A percentile compares a stretch with the other conserved stretches of the same genome.
Conservation (phyloP, 495 filamentous ascomycete species). For the Penicillium crystallinum region DNA sequence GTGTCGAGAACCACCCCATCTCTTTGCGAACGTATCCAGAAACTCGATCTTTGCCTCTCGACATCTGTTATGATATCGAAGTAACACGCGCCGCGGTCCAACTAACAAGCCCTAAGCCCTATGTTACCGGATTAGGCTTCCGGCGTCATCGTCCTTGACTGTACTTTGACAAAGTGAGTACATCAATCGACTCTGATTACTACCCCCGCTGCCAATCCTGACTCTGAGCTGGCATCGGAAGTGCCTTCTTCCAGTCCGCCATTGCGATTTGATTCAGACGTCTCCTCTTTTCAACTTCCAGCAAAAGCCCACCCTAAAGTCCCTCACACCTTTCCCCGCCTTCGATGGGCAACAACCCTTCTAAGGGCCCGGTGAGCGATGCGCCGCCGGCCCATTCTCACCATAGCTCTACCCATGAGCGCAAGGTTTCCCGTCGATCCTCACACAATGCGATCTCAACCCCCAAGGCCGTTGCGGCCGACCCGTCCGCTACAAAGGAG, state of each 20-base stretch:
- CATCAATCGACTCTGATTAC: slow-evolving; percentile 6
- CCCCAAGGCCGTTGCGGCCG: slow-evolving; percentile 36
- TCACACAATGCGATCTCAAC: slow-evolving; percentile 37
- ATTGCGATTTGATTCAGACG: slow-evolving; percentile 14
- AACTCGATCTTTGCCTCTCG: neutral
- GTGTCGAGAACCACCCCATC: slow-evolving; percentile 4
- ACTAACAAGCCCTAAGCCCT: slow-evolving; percentile 24
- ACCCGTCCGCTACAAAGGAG: slow-evolving; percentile 40
- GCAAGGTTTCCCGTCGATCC: slow-evolving; percentile 36
- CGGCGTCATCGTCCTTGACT: slow-evolving; percentile 22
- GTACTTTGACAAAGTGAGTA: slow-evolving; percentile 8
- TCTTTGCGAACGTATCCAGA: slow-evolving; percentile 2
- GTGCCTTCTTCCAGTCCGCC: slow-evolving; percentile 18
- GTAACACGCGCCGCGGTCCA: slow-evolving; percentile 2
- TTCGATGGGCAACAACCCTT: slow-evolving; percentile 49
- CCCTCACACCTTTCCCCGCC: slow-evolving; percentile 20
- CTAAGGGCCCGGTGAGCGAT: slow-evolving; percentile 40
- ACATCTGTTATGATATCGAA: slow-evolving; percentile 5
- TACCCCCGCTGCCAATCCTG: slow-evolving; percentile 5
- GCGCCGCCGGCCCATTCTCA: slow-evolving; percentile 24
- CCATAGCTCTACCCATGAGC: slow-evolving; percentile 26
- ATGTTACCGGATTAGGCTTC: slow-evolving; percentile 12
- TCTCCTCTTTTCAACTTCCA: slow-evolving; percentile 6
- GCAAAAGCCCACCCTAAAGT: slow-evolving; percentile 2
- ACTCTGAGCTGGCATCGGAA: slow-evolving; percentile 12